Percentiles rank a stretch among this genome's conserved stretches.
phyloP scores from a whole-genome alignment of 495 filamentous ascomycete genomes.

The Penicillium robsamsonii region DNA sequence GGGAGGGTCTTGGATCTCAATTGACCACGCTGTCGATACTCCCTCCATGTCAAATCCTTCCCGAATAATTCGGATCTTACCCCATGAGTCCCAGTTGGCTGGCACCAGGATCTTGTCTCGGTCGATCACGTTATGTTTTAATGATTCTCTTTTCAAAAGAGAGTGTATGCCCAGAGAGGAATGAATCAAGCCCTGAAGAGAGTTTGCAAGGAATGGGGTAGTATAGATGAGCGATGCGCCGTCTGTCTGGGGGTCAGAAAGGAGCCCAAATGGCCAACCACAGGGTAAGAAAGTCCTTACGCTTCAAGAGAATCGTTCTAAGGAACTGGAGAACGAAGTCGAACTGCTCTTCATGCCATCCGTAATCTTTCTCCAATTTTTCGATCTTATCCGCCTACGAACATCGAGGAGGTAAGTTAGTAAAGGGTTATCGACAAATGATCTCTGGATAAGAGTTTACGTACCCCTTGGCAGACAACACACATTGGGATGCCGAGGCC shows the following conservation, averaged over 20 bases:
- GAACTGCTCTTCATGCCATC: slow-evolving; percentile 93
- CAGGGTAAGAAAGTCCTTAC: slow-evolving; percentile 46
- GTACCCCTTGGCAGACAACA: slow-evolving; percentile 89
- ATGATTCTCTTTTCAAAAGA: slow-evolving; percentile 72
- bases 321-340: slow-evolving; percentile 88
- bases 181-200: slow-evolving; percentile 78
- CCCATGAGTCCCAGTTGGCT: slow-evolving; percentile 98
- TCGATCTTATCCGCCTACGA: slow-evolving; percentile 87
- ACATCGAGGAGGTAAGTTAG: slow-evolving; percentile 22
- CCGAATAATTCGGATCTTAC: slow-evolving; percentile 89
- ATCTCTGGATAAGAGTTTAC: slow-evolving; percentile 21
- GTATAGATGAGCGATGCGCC: slow-evolving; percentile 91
- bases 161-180: slow-evolving; percentile 88
- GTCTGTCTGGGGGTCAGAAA: slow-evolving; percentile 52
- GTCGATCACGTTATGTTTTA: slow-evolving; percentile 95
- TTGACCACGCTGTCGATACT: slow-evolving; percentile 77
- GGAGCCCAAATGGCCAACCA: background rate
- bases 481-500: slow-evolving; percentile 84
- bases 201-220: slow-evolving; percentile 72
- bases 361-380: slow-evolving; percentile 75
- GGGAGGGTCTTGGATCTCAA: slow-evolving; percentile 66
- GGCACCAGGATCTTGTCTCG: slow-evolving; percentile 92
- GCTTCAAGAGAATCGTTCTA: slow-evolving; percentile 80
- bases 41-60: slow-evolving; percentile 93
- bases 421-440: background rate